Evolutionary conservation across 2,329 filamentous ascomycete genomes (phyloP).

Genomic region (Paecilomyces sp.): DNA sequence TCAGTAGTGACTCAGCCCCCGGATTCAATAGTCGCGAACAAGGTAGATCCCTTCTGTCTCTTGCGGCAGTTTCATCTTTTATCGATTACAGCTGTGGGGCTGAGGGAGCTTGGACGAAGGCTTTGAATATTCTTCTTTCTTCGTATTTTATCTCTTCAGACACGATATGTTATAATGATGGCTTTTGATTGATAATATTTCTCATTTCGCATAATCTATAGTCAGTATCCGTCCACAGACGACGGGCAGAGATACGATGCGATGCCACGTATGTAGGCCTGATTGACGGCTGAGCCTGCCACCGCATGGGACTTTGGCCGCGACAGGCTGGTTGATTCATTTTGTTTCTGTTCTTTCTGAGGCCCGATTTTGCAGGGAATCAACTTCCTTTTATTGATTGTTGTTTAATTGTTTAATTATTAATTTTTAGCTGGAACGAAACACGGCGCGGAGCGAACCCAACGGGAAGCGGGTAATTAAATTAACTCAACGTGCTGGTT

Average conservation of each 20-base stretch:
- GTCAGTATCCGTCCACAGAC: not conserved
- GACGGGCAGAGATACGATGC: not conserved
- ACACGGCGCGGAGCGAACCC: not conserved
- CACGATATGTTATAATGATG: not conserved
- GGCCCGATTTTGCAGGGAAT: too few species aligned
- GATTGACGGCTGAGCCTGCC: not conserved
- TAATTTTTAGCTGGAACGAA: not conserved
- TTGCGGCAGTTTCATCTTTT: not conserved
- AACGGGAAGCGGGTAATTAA: not conserved
- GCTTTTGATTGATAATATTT: not conserved
- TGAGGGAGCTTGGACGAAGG: not conserved
- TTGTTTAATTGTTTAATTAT: not conserved
- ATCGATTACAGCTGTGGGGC: not conserved
- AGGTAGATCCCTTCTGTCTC: constrained; percentile 1
- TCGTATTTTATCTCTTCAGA: not conserved
- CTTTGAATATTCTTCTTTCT: not conserved
- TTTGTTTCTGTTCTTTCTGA: too few species aligned
- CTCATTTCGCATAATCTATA: not conserved
- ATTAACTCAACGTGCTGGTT: not conserved
- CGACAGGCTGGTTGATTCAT: not conserved
- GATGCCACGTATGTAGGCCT: not conserved
- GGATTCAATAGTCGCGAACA: not conserved
- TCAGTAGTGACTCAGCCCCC: not conserved
- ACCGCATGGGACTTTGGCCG: not conserved
- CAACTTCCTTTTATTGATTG: not conserved